A percentile compares a stretch with the other conserved stretches of the same genome.
Conservation (phyloP, 208 protist species). For the Crithidia bombi region DNA sequence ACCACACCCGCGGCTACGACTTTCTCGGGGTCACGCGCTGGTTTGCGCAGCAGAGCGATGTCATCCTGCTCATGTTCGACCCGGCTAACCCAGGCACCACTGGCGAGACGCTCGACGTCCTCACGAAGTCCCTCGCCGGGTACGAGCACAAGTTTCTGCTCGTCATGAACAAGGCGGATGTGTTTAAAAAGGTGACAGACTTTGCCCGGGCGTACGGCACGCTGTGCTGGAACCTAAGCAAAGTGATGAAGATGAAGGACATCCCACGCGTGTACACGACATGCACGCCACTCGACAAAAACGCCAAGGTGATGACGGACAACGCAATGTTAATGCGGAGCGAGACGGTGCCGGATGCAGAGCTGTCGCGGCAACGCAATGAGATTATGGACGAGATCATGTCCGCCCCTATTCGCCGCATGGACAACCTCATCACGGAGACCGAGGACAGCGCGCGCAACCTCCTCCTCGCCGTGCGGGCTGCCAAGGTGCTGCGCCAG, state of each 20-base stretch:
- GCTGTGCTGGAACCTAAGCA: constrained; percentile 93
- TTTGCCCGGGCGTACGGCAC: constrained; percentile 90
- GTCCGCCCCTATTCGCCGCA: constrained; percentile 63
- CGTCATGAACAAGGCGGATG: constrained; percentile 90
- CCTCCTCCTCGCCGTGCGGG: constrained; percentile 56
- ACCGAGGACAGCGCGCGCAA: constrained; percentile 63
- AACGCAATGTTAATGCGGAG: not conserved
- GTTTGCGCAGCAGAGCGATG: constrained; percentile 89
- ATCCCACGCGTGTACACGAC: constrained; percentile 93
- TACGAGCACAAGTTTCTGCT: constrained; percentile 92
- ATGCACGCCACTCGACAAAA: constrained; percentile 44
- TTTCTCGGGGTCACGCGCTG: constrained; percentile 82
- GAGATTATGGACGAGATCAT: constrained; percentile 67
- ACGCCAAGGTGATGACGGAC: not conserved
- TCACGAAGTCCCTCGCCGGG: constrained; percentile 83
- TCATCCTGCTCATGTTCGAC: constrained; percentile 93
- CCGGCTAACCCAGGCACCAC: constrained; percentile 88
- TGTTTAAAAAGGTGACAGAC: constrained; percentile 84
- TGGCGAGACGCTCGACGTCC: constrained; percentile 92
- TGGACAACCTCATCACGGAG: constrained; percentile 82
- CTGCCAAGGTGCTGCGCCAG: constrained; percentile 50
- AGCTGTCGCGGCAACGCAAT: constrained; percentile 61
- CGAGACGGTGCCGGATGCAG: constrained; percentile 39
- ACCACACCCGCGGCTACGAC: constrained; percentile 87
- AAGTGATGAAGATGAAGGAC: constrained; percentile 90